Evolutionary conservation across 2,329 filamentous ascomycete species (phyloP), one percentile per base, ranked within the genome.

Genomic region (Aaosphaeria pasadenensis): DNA sequence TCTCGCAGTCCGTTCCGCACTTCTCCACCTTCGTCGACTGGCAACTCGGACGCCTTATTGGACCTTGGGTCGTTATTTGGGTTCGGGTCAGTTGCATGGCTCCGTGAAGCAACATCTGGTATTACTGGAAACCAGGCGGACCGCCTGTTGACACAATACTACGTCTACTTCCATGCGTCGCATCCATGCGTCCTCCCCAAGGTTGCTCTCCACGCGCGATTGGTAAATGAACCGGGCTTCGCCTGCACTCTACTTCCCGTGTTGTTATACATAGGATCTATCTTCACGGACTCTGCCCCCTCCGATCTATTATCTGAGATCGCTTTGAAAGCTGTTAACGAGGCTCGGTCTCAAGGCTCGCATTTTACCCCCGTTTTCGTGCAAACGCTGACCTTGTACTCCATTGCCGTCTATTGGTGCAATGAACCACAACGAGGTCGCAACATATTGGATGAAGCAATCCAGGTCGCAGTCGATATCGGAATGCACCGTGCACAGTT

Each of bases 351-450:
- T 4, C 41, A 49, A 29, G 45, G 53, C 0, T 44, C 46, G 11
- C 39, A 35, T 31, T 46, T 51, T 4, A 51, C 46, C 42, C 54
- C 54, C 6, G 87, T 83, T 59, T 71, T 83, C 11, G 81, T 94
- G 1, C 91, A 95, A 70, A 84, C 88, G 2, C 77, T 91, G 63
- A 71, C 94, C 40, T 74, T 95, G 4, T 78, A 90, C 45, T 79
- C 89, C 11, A 84, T 95, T 50, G 84, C 84, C 0, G 75, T 95
- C 5, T 88, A 95, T 64, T 87, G 88, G 7, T 83, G 79, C 52
- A 85, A 85, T 59, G 79, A 90, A 53, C 82, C 86, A 42, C 78
- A 82, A 29, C 82, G 82, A 60, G 86, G 88, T 0, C 76, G 83
- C 11, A 74, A 83, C 41, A 77, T 88, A 13, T 76, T 95, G 7